Conservation (phyloP, 768 basidiomycete genomes). For the Cyclocybe aegerita region DNA sequence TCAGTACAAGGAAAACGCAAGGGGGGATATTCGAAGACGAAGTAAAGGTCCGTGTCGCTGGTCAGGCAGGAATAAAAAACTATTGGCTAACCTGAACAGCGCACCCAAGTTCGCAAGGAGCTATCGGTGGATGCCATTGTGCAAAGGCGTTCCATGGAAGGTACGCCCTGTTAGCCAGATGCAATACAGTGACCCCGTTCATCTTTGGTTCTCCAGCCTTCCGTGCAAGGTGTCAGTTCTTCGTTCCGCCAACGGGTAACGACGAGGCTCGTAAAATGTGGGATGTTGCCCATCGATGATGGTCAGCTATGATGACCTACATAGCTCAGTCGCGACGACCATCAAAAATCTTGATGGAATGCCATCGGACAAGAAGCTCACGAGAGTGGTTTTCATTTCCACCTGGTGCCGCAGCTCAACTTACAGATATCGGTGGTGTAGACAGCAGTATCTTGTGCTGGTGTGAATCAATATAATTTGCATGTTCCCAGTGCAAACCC, state of each 20-base stretch:
- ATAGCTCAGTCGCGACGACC: background rate
- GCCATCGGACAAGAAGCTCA: too few relatives aligned
- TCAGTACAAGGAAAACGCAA: constrained; percentile 48
- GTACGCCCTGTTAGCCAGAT: constrained; percentile 33
- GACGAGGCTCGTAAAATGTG: constrained; percentile 43
- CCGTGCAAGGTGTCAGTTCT: constrained; percentile 76
- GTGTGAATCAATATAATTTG: too few relatives aligned
- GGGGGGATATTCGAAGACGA: constrained; percentile 63
- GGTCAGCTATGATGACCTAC: background rate
- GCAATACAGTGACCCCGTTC: background rate
- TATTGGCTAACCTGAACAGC: constrained; percentile 34
- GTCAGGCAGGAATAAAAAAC: background rate
- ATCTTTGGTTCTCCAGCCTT: constrained; percentile 54
- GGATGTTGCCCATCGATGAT: constrained; percentile 25
- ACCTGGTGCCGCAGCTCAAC: too few relatives aligned
- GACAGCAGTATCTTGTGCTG: too few relatives aligned
- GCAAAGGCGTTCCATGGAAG: constrained; percentile 67
- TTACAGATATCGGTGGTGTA: too few relatives aligned
- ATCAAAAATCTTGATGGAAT: too few relatives aligned
- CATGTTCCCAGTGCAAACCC: too few relatives aligned
- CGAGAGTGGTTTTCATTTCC: too few relatives aligned
- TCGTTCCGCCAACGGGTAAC: constrained; percentile 63
- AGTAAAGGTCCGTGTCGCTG: constrained; percentile 61
- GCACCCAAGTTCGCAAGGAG: constrained; percentile 76
- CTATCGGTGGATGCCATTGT: constrained; percentile 71